Conservation (phyloP, 345 rosid genomes). For the Salix viminalis region DNA sequence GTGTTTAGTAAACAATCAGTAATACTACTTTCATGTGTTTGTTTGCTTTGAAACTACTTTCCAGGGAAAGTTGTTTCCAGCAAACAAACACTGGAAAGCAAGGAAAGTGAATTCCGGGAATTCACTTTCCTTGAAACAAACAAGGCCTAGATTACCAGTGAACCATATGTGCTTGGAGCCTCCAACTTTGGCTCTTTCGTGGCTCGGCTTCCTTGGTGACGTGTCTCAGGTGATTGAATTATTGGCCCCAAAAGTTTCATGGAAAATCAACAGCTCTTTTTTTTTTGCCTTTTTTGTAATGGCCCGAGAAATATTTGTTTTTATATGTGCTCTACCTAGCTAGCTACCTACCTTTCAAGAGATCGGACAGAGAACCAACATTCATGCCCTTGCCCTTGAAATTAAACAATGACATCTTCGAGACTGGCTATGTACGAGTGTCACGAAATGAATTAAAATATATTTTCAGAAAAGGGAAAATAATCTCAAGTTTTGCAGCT, state of each 20-base stretch:
- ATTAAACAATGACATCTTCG: not conserved
- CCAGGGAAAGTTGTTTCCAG: too few relatives aligned
- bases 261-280: conserved; percentile 21
- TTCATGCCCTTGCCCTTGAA: not conserved
- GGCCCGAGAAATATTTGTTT: conserved; percentile 24
- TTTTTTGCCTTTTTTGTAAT: conserved; percentile 15
- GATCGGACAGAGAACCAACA: not conserved
- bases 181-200: conserved; percentile 31
- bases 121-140: too few relatives aligned
- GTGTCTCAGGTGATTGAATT: conserved; percentile 44
- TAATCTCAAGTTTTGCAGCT: conserved; percentile 3
- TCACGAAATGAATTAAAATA: not conserved
- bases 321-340: not conserved
- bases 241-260: conserved; percentile 43
- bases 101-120: too few relatives aligned
- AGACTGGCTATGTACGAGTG: not conserved
- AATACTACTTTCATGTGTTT: too few relatives aligned
- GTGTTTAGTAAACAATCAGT: too few relatives aligned
- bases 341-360: not conserved
- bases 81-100: too few relatives aligned
- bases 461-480: not conserved
- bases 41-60: too few relatives aligned
- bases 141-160: not conserved
- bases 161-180: conserved; percentile 23
- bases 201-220: conserved; percentile 36